A percentile compares a stretch with the other conserved stretches of the same genome.
Evolutionary conservation across 2,329 filamentous ascomycete species (phyloP).

Genomic region (Chaetoscypha palmicola): DNA sequence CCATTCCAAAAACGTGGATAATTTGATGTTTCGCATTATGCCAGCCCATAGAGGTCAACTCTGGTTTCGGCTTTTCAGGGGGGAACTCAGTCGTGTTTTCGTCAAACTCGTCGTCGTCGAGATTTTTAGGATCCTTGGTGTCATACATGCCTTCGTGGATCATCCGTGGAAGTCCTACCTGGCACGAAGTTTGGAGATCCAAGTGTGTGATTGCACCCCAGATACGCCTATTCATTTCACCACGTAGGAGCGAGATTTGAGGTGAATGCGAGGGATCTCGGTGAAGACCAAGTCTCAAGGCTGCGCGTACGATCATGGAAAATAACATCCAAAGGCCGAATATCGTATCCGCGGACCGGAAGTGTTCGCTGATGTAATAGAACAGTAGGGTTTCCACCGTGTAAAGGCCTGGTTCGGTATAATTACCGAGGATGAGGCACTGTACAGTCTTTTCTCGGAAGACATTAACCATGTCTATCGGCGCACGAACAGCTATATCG

Average conservation of each 20-base stretch:
- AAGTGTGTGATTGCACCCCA: constrained; percentile 50
- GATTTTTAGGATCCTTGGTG: constrained; percentile 51
- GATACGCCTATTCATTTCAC: constrained; percentile 55
- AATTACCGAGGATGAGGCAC: constrained; percentile 45
- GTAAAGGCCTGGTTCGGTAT: constrained; percentile 40
- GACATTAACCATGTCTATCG: constrained; percentile 38
- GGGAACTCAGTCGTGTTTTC: constrained; percentile 49
- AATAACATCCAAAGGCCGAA: constrained; percentile 48
- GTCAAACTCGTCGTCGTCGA: constrained; percentile 59
- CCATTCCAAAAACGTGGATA: constrained; percentile 42
- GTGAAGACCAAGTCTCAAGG: constrained; percentile 52
- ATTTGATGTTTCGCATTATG: constrained; percentile 44
- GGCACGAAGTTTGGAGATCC: constrained; percentile 58
- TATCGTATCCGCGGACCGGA: constrained; percentile 43
- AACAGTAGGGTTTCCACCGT: constrained; percentile 47
- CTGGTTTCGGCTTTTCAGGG: constrained; percentile 43
- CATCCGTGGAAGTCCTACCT: constrained; percentile 62
- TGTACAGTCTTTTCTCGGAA: constrained; percentile 45
- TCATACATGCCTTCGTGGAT: constrained; percentile 57
- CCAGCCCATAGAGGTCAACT: constrained; percentile 51
- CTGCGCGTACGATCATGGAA: constrained; percentile 44
- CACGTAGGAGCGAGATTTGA: constrained; percentile 44
- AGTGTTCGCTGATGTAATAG: constrained; percentile 45
- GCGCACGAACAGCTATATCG: constrained; percentile 35
- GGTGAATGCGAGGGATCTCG: constrained; percentile 45